These are phyloP conservation scores for Cercospora brassicicola DNA, from an alignment of 2,329 filamentous ascomycete species.

Conservation along the genomic window DNA sequence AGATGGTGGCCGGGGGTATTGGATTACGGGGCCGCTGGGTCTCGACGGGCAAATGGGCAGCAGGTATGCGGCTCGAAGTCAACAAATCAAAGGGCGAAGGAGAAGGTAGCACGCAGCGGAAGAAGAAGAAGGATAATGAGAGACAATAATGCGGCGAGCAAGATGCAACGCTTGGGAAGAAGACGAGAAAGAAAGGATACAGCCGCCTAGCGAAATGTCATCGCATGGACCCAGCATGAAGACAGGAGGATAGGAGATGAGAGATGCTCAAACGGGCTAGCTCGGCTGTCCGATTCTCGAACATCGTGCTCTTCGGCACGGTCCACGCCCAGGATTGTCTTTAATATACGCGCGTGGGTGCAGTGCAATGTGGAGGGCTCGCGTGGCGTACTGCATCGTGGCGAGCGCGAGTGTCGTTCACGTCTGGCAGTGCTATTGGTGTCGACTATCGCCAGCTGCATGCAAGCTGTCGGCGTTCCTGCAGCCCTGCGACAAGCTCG, in stretches of 20 bases:
- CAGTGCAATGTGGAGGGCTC: conserved; percentile 10
- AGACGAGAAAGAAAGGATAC: conserved; percentile 26
- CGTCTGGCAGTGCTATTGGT: neutral
- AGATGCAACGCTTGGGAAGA: conserved; percentile 31
- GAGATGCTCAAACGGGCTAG: conserved; percentile 26
- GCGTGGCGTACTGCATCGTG: conserved; percentile 2
- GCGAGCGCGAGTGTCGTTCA: neutral
- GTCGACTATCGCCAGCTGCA: neutral
- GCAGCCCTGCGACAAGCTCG: conserved; percentile 18
- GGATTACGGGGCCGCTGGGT: conserved; percentile 13
- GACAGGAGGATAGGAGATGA: conserved; percentile 29
- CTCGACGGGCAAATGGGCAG: conserved; percentile 13
- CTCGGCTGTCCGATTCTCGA: conserved; percentile 21
- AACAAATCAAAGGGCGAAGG: conserved; percentile 21
- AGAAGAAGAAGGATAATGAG: conserved; percentile 27
- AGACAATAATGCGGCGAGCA: conserved; percentile 25
- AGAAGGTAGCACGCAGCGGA: conserved; percentile 15
- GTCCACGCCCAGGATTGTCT: conserved; percentile 12
- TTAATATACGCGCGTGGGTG: conserved; percentile 8
- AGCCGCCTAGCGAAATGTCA: conserved; percentile 28
- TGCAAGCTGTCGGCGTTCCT: conserved; percentile 11
- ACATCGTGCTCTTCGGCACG: conserved; percentile 20
- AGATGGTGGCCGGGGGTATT: conserved; percentile 13
- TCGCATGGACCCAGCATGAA: conserved; percentile 30
- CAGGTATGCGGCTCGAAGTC: conserved; percentile 19